Evolutionary conservation across 108 stramenopile genomes (phyloP), one percentile per base, ranked within the genome.

Genomic region (Chaetoceros muelleri): DNA sequence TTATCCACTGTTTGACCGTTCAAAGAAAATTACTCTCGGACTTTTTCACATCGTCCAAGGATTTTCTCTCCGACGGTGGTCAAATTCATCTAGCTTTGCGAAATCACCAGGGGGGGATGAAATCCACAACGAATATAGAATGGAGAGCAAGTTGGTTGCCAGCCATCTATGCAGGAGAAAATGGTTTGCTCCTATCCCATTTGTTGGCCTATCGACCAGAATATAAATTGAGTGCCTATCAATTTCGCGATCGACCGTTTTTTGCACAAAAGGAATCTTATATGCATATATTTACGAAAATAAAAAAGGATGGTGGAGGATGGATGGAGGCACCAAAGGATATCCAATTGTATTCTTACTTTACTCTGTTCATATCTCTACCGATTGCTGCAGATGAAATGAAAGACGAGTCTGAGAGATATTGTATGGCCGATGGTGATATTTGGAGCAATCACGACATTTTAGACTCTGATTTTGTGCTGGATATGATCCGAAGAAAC

Each of bases 121-220:
- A 7, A 26, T 5, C 62, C 24, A 5, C 18, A n/a, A 46, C 29
- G 1, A 23, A 28, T 18, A 8, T 17, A 21, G 40, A 40, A 22
- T 63, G 62, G 62, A 63, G 44, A 45, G 13, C 13, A 55, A 63
- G 62, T 29, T 63, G 62, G 62, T 34, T 30, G 31, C 30, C 62
- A 19, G 53, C 62, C n/a, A 16, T 46, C 13, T 63, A 55, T 29
- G 62, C 54, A 19, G 62, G 53, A 1, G 30, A 48, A 29, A n/a
- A 22, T 2, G 30, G 24, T 13, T 47, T 55, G 1, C 53, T 63
- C 1, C 24, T 63, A 40, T 25, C 27, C 1, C 3, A 58, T 58
- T 24, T 58, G 45, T 19, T 46, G 2, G 2, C 7, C 17, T 20
- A 18, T 30, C 30, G 18, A n/a, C 24, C 28, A 2, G n/a, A 1